Conservation (phyloP, 257 asterid species). For the Solanum chiquidenum region DNA sequence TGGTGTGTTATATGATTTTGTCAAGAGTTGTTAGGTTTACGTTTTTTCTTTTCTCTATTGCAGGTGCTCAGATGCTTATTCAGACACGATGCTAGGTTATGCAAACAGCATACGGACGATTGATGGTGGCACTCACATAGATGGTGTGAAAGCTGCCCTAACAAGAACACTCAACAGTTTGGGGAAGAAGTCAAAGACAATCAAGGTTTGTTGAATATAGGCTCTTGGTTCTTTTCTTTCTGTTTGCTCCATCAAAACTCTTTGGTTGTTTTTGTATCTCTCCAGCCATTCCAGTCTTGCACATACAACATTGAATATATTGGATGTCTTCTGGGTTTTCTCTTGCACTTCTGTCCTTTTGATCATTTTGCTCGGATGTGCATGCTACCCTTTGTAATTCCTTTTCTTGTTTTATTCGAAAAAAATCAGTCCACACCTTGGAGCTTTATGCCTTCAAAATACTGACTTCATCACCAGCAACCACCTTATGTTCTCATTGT, state of each 20-base stretch:
- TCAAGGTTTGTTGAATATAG: constrained; percentile 41
- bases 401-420: not conserved
- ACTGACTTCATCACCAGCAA: not conserved
- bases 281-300: not conserved
- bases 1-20: not conserved
- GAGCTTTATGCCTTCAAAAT: not conserved
- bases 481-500: not conserved
- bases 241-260: not conserved
- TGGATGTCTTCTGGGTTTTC: not conserved
- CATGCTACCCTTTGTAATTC: not conserved
- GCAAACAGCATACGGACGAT: constrained; percentile 95
- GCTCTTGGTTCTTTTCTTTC: not conserved
- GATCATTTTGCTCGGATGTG: not conserved
- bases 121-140: constrained; percentile 98
- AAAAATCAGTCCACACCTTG: not conserved
- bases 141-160: constrained; percentile 81
- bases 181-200: constrained; percentile 79
- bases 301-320: not conserved
- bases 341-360: not conserved
- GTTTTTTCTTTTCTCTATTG: constrained; percentile 2
- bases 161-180: constrained; percentile 85
- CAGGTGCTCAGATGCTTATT: constrained; percentile 97
- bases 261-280: not conserved
- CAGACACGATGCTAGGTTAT: constrained; percentile 85
- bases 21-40: constrained; percentile 1